Base-by-base conservation (phyloP, 1,284 basidiomycete species). In the Trichosporon inkin region DNA sequence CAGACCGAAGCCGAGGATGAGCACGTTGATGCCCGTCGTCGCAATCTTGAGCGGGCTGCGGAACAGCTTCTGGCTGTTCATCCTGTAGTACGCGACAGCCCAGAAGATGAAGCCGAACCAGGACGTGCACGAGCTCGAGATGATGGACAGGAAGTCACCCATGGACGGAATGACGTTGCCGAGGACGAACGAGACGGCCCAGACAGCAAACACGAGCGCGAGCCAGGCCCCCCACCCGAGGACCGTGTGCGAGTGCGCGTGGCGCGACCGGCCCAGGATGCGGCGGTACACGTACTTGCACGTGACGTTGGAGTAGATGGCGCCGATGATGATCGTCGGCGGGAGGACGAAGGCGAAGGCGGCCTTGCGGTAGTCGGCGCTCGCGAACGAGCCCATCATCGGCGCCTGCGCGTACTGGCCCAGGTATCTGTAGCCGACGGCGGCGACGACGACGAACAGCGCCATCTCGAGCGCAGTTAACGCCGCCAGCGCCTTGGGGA, bases 111-210 rank as follows among this genome's bases (percentile, higher is more conserved):
- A 79, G 14, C 76, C 67, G 55, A 72, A 66, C 63, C 68, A 72
- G 32, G 68, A 71, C 65, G 72, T 70, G 55, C 72, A 73, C 0
- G 71, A 67, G 24, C 71, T 68, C 14, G 65, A 70, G 71, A 74
- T 73, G 67, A 83, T 72, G 6, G 71, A 67, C 16, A 83, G 68
- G 63, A 82, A 72, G 59, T 79, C 76, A 22, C 73, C 74, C 72
- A 83, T 82, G 68, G 80, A 80, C 0, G 81, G 81, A 17, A 80
- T 71, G 39, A 65, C 58, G 20, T 81, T 80, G 36, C 80, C 85
- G 57, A 88, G 84, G 57, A 87, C 69, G 73, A 85, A 88, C 0
- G 82, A 84, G 32, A 84, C 61, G 13, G 82, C 67, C 86, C 86
- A 88, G 11, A 83, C 82, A 32, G 71, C 68, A 20, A 81, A 78